Evolutionary conservation across 345 rosid genomes (phyloP).

Genomic region (Excoecaria agallocha): DNA sequence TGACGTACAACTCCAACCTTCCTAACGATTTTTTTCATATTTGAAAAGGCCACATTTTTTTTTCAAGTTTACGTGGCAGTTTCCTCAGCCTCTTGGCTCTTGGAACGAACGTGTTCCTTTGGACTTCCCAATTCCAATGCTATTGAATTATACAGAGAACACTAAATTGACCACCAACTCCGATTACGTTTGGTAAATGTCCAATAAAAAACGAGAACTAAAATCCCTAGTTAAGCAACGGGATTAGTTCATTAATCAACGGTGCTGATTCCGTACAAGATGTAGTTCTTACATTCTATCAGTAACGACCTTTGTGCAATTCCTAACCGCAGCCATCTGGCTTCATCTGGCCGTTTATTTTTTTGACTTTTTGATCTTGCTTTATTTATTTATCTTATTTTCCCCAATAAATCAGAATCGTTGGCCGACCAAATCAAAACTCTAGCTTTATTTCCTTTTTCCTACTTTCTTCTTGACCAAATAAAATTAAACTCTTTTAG

Average conservation of each 20-base stretch:
- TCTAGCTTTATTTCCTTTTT: too few species aligned
- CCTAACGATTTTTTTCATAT: background rate
- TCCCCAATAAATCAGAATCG: slow-evolving; percentile 11
- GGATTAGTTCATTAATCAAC: background rate
- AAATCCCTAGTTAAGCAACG: background rate
- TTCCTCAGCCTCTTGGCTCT: background rate
- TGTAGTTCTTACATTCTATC: background rate
- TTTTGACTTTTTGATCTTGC: slow-evolving; percentile 19
- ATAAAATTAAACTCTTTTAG: background rate
- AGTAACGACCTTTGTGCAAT: background rate
- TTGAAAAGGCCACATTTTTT: too few species aligned
- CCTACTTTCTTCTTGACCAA: too few species aligned
- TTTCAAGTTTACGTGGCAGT: background rate
- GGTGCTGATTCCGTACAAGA: background rate
- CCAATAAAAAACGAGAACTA: background rate
- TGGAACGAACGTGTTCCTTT: background rate
- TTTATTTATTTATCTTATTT: background rate
- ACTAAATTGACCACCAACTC: background rate
- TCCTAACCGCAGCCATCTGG: slow-evolving; percentile 3
- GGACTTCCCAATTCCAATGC: background rate
- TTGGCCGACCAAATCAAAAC: slow-evolving; percentile 13
- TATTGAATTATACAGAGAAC: background rate
- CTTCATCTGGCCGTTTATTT: slow-evolving; percentile 19
- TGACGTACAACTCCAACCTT: too few species aligned
- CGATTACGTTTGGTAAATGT: background rate